Base-by-base conservation (phyloP, 805 yeast species). In the Sungouiella thailandica region DNA sequence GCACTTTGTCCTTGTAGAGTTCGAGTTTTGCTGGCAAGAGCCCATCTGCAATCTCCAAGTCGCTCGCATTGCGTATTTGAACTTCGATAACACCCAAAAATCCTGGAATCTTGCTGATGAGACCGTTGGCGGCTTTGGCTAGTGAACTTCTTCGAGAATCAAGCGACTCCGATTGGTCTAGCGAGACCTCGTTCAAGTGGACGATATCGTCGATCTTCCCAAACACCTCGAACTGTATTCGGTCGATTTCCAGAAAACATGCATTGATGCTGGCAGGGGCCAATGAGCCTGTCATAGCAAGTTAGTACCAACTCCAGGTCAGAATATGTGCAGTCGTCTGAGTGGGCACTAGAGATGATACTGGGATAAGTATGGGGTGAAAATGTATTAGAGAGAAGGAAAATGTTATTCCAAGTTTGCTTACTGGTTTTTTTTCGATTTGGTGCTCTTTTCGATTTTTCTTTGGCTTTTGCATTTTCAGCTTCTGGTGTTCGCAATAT, bases 211-310 rank as follows among this genome's bases (percentile, higher is more conserved):
- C 37, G 11, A 58, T 44, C 31, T 40, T 43, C 7, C 31, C 46
- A 25, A 50, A 55, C 7, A 46, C 39, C 19, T 41, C 40, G 12
- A 29, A 16, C 32, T 57, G 60, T 7, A 60, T 32, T 17, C 31
- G 34, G 28, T 58, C 61, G 7, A 59, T 46, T 23, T 43, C 37
- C 5, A 28, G 7, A 19, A 44, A 32, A 17, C 34, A 28, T 4
- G 14, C 20, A 9, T 13, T 17, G 6, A 26, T 15, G n/a, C 14
- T 16, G 5, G 16, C 29, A 16, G 8, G 9, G 3, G 12, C 29
- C 29, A 26, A 17, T 17, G 29, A 18, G 17, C 20, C 23, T 26
- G 29, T 26, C 29, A 7, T 9, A 4, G 8, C 13, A 7, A 13
- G 29, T 26, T n/a, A n/a, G n/a, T n/a, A n/a, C n/a, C n/a, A n/a